Evolutionary conservation across 2,329 filamentous ascomycete species (phyloP).

Genomic region (Pestalotiopsis sp.): DNA sequence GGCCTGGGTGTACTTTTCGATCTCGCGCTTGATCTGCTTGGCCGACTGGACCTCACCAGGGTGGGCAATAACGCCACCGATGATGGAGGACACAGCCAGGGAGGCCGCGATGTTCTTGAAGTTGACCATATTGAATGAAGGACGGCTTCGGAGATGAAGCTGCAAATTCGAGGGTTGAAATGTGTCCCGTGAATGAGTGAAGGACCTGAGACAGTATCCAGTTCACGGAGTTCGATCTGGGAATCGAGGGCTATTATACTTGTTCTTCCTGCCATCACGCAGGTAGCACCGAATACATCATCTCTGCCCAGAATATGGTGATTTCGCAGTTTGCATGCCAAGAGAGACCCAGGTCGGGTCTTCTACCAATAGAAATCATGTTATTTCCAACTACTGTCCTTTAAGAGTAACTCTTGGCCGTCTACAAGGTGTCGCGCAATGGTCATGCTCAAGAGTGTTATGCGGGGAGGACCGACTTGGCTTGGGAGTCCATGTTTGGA

Average conservation of each 20-base stretch:
- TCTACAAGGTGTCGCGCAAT: background rate
- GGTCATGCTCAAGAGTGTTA: background rate
- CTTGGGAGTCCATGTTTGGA: too few species aligned
- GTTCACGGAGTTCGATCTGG: background rate
- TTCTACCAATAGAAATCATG: constrained; percentile 5
- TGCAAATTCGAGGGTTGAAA: background rate
- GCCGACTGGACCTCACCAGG: constrained; percentile 35
- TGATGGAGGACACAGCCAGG: constrained; percentile 25
- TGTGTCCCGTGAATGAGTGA: background rate
- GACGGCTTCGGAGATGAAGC: background rate
- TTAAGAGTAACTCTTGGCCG: constrained; percentile 7
- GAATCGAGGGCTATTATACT: background rate
- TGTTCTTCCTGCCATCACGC: background rate
- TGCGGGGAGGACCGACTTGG: background rate
- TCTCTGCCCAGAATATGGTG: background rate
- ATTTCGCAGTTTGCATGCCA: background rate
- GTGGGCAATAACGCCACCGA: constrained; percentile 34
- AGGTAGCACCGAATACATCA: background rate
- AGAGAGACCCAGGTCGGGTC: background rate
- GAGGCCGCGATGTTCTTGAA: constrained; percentile 26
- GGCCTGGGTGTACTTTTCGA: constrained; percentile 34
- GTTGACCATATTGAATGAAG: constrained; percentile 44
- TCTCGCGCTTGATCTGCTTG: constrained; percentile 31
- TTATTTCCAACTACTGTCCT: constrained; percentile 6
- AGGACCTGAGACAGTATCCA: background rate